phyloP scores from a whole-genome alignment of 768 basidiomycete species.

The Galerina sulciceps region DNA sequence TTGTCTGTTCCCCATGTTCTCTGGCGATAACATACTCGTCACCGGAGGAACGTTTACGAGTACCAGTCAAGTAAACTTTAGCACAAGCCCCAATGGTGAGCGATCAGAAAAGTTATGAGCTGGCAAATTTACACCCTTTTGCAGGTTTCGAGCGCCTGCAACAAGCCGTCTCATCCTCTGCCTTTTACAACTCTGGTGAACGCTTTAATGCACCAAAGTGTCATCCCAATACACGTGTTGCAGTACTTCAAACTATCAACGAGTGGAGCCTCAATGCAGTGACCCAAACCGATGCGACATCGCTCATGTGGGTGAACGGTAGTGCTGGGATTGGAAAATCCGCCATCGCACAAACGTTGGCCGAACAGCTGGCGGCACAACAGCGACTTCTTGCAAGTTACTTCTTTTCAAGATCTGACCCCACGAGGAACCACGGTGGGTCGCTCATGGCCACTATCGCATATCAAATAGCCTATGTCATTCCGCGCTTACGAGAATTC shows the following conservation, averaged over 20 bases:
- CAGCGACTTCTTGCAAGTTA: constrained; percentile 12
- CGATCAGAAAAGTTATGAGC: no score
- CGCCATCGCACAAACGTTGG: constrained; percentile 21
- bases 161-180: constrained; percentile 5
- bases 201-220: constrained; percentile 16
- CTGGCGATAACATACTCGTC: no score
- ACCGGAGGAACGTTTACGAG: no score
- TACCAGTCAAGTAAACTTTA: no score
- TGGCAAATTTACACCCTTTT: no score
- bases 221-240: constrained; percentile 12
- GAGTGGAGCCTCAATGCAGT: constrained; percentile 4
- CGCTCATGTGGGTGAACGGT: constrained; percentile 20
- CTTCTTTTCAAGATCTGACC: constrained; percentile 20
- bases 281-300: not conserved
- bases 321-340: constrained; percentile 25
- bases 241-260: constrained; percentile 4
- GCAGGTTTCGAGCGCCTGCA: not conserved
- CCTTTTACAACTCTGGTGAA: constrained; percentile 15
- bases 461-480: constrained; percentile 13
- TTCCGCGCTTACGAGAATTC: not conserved
- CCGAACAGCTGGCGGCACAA: constrained; percentile 8
- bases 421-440: constrained; percentile 7
- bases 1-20: no score
- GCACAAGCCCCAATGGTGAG: no score
- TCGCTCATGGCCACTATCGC: constrained; percentile 20